phyloP scores from a whole-genome alignment of 768 basidiomycete genomes.

The Rhodotorula diobovata region DNA sequence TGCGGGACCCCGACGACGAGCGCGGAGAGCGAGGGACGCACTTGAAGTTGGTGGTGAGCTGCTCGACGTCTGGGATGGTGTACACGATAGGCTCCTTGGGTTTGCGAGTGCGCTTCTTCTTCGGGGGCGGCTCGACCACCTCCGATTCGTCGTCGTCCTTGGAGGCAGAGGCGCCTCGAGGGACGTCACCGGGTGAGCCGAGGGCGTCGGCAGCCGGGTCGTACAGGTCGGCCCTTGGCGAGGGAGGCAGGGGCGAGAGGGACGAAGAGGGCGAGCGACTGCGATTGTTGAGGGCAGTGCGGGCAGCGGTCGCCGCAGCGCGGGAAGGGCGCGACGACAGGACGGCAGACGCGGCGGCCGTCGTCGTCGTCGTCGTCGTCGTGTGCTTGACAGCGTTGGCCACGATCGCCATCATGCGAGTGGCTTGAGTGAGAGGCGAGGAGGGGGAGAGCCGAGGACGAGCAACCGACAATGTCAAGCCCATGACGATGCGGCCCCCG shows the following conservation, averaged over 20 bases:
- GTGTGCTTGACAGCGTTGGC: neutral
- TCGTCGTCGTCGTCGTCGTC: neutral
- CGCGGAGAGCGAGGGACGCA: neutral
- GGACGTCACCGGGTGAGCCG: neutral
- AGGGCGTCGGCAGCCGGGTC: neutral
- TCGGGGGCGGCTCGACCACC: slow-evolving; percentile 3
- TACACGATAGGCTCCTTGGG: slow-evolving; percentile 37
- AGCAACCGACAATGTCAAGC: neutral
- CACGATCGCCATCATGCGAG: neutral
- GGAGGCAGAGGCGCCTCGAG: neutral
- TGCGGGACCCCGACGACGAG: no score
- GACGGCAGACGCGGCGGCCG: neutral
- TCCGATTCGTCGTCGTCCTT: slow-evolving; percentile 1
- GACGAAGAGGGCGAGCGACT: slow-evolving; percentile 22
- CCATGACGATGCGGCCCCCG: no score
- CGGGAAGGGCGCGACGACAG: neutral
- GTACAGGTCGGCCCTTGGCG: neutral
- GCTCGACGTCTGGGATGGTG: slow-evolving; percentile 42
- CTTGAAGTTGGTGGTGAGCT: slow-evolving; percentile 36
- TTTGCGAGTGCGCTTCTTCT: slow-evolving; percentile 33
- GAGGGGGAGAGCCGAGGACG: no score
- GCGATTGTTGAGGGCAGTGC: slow-evolving; percentile 9
- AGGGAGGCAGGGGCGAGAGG: slow-evolving; percentile 15
- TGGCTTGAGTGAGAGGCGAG: neutral
- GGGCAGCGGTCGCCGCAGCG: slow-evolving; percentile 21